Evolutionary conservation across 2,329 filamentous ascomycete species (phyloP), one percentile per base, ranked within the genome.

Genomic region (Chaetoscypha palmicola): DNA sequence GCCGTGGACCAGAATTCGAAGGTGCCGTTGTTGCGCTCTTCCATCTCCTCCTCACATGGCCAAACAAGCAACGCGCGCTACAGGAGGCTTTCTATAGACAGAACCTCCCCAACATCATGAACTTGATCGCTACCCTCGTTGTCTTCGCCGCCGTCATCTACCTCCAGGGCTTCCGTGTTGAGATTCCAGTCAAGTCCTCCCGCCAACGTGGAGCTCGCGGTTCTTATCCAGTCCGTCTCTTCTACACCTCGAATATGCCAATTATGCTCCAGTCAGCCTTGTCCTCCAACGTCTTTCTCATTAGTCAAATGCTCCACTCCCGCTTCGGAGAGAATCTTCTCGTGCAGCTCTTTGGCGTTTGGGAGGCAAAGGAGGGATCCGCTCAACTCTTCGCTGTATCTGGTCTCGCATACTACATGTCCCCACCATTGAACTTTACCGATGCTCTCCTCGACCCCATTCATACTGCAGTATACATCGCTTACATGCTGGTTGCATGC

Each of bases 181-280:
- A 98, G 74, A 98, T 98, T 65, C 94, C 94, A 52, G 92, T 98
- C 78, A 98, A 98, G 83, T 96, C 90, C 49, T 91, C 89, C 60
- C 90, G 92, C 72, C 92, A 98, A 79, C 90, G 92, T 77, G 92
- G 92, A 69, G 92, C 94, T 66, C 91, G 92, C 62, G 94, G 91
- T 63, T 94, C 90, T 31, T 98, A 97, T 79, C 92, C 92, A 62
- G 81, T 98, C 68, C 91, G 94, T 64, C 86, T 98, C 48, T 98
- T 98, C 81, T 98, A 98, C 76, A 98, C 92, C 65, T 96, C 90
- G 68, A 98, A 98, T 84, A 98, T 98, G 94, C 92, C 92, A 65
- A 98, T 98, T 72, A 98, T 98, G 92, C 79, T 98, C 67, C 94
- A 98, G 76, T 97, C 91, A 37, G 92, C 92, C 58, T 81, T 98